Conservation (phyloP, 2,329 filamentous ascomycete genomes). For the Trichophyton verrucosum region DNA sequence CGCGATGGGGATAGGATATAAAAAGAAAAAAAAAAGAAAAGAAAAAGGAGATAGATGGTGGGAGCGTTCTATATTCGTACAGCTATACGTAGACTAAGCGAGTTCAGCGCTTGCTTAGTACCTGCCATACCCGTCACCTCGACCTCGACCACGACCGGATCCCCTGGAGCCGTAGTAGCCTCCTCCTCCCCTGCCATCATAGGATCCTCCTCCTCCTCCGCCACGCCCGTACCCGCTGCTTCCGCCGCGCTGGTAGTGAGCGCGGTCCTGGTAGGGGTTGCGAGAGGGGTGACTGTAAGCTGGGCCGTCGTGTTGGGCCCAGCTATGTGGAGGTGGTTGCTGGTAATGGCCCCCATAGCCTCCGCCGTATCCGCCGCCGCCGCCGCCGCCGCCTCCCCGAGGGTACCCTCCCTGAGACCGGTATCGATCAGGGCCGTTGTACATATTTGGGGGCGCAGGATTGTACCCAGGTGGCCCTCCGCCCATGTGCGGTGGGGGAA, state of each 20-base stretch:
- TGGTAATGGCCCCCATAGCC: slow-evolving; percentile 8
- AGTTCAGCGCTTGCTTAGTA: slow-evolving; percentile 17
- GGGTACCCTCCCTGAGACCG: slow-evolving; percentile 6
- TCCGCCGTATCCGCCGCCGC: slow-evolving; percentile 11
- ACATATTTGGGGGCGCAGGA: slow-evolving; percentile 26
- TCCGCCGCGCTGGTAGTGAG: slow-evolving; percentile 15
- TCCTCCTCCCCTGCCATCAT: slow-evolving; percentile 19
- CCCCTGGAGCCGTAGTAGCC: slow-evolving; percentile 15
- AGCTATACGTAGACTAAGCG: slow-evolving; percentile 2
- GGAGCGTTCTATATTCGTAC: slow-evolving; percentile 2
- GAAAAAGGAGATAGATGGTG: neutral
- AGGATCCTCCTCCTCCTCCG: slow-evolving; percentile 11
- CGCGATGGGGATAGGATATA: neutral
- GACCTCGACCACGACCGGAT: slow-evolving; percentile 18
- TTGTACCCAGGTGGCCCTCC: slow-evolving; percentile 23
- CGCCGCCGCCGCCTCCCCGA: slow-evolving; percentile 7
- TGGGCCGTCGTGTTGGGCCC: neutral
- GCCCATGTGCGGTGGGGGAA: slow-evolving; percentile 21
- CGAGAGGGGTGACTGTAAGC: neutral
- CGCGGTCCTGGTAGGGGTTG: slow-evolving; percentile 11
- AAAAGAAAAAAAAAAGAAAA: neutral
- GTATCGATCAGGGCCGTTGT: slow-evolving; percentile 9
- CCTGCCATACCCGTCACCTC: slow-evolving; percentile 28
- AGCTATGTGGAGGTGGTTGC: neutral
- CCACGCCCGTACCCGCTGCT: slow-evolving; percentile 17